A percentile compares a stretch with the other conserved stretches of the same genome.
Conservation (phyloP, 176 grass and related monocot species). For the Bromus sterilis region DNA sequence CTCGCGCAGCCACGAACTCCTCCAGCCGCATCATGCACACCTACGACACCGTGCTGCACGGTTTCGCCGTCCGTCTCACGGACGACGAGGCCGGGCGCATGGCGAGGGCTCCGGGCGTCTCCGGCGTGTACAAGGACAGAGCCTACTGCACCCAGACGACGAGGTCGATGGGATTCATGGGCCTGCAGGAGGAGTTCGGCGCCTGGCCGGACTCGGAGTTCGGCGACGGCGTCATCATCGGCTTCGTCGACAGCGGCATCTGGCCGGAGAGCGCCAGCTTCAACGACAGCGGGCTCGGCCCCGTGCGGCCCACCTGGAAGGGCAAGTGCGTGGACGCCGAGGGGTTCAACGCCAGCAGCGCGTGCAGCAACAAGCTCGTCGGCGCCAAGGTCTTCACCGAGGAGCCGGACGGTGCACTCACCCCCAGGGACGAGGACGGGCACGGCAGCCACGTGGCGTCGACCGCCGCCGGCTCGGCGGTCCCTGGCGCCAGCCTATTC, state of each 20-base stretch:
- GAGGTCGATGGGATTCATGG: not conserved
- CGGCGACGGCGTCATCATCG: not conserved
- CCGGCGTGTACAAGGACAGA: not conserved
- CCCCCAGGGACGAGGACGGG: not conserved
- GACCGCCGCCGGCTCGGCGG: not conserved
- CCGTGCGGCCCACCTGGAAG: not conserved
- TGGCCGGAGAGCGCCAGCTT: not conserved
- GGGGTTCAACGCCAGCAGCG: not conserved
- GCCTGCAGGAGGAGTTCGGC: not conserved
- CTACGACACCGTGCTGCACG: not conserved
- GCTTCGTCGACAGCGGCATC: not conserved
- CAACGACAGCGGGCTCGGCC: not conserved
- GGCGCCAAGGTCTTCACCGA: not conserved
- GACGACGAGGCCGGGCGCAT: not conserved
- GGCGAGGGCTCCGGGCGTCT: not conserved
- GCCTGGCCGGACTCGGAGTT: not conserved
- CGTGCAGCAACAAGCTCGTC: not conserved
- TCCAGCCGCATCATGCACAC: not conserved
- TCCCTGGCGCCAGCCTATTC: not conserved
- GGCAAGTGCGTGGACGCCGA: not conserved
- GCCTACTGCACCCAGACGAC: not conserved
- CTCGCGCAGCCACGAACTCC: not conserved
- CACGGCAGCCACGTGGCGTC: not conserved
- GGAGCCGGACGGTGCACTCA: not conserved
- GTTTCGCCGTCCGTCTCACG: not conserved